Evolutionary conservation across 805 yeast species (phyloP).

Genomic region (Kodamaea kaohsiungensis): DNA sequence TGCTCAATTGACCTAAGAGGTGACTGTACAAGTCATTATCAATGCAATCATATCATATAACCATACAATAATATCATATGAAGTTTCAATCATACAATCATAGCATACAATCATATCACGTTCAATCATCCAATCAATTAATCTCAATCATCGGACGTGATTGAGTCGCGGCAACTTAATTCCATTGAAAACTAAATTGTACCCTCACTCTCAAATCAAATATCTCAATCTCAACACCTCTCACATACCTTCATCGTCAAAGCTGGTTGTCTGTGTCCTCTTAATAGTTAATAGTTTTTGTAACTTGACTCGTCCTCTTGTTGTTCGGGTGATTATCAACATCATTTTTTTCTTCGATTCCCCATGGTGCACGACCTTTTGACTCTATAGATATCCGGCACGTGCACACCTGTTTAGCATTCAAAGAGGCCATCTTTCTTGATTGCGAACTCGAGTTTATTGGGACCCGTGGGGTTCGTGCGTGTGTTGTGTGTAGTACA

Average conservation of each 20-base stretch:
- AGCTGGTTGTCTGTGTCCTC: neutral
- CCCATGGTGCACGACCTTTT: slow-evolving; percentile 10
- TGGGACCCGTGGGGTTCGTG: slow-evolving; percentile 3
- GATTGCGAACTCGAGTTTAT: slow-evolving; percentile 20
- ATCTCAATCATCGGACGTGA: too few relatives aligned
- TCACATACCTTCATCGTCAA: slow-evolving; percentile 7
- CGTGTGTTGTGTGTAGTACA: neutral
- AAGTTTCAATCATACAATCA: too few relatives aligned
- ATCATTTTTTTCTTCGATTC: slow-evolving; percentile 7
- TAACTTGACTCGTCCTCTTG: slow-evolving; percentile 2
- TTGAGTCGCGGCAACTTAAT: too few relatives aligned
- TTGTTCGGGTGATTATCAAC: slow-evolving; percentile 19
- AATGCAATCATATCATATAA: too few relatives aligned
- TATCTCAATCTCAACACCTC: neutral
- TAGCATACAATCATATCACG: too few relatives aligned
- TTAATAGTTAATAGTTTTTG: neutral
- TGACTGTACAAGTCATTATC: too few relatives aligned
- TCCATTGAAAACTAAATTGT: too few relatives aligned
- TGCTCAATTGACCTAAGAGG: too few relatives aligned
- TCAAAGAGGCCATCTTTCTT: slow-evolving; percentile 14
- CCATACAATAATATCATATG: too few relatives aligned
- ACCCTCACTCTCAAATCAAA: too few relatives aligned
- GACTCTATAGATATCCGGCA: too few relatives aligned
- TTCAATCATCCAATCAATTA: too few relatives aligned
- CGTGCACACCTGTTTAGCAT: neutral